Evolutionary conservation across 106 monocot species (phyloP).

Genomic region (Dioscorea dumetorum): DNA sequence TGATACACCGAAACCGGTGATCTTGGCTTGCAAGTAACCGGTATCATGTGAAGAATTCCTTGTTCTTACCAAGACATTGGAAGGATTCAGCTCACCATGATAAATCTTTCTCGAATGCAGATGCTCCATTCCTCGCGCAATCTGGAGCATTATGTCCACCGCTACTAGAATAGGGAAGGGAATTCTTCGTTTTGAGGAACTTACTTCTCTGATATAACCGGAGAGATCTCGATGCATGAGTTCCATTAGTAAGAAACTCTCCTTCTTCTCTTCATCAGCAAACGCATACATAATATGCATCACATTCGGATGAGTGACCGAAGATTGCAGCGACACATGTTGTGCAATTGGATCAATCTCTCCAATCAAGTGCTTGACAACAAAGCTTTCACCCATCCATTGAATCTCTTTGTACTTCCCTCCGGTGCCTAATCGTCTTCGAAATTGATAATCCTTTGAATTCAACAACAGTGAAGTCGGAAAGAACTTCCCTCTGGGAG

Average conservation of each 20-base stretch:
- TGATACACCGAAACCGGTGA: slow-evolving; percentile 31
- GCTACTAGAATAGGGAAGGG: slow-evolving; percentile 42
- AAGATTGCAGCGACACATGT: slow-evolving; percentile 37
- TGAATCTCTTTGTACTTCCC: slow-evolving; percentile 57
- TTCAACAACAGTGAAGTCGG: slow-evolving; percentile 29
- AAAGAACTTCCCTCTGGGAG: slow-evolving; percentile 37
- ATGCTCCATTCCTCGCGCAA: slow-evolving; percentile 80
- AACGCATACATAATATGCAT: slow-evolving; percentile 48
- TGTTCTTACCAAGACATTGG: slow-evolving; percentile 46
- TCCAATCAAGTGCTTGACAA: slow-evolving; percentile 51
- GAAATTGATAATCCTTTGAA: slow-evolving; percentile 50
- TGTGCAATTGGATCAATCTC: slow-evolving; percentile 30
- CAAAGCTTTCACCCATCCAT: slow-evolving; percentile 79
- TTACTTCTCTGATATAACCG: slow-evolving; percentile 47
- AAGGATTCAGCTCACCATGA: slow-evolving; percentile 67
- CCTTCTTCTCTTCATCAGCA: slow-evolving; percentile 60
- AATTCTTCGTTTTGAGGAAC: slow-evolving; percentile 26
- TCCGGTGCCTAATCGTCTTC: slow-evolving; percentile 32
- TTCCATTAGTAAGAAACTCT: slow-evolving; percentile 62
- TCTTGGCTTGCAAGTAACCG: slow-evolving; percentile 43
- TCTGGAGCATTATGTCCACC: slow-evolving; percentile 62
- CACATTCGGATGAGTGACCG: slow-evolving; percentile 68
- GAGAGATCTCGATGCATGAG: slow-evolving; percentile 58
- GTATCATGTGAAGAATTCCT: slow-evolving; percentile 24
- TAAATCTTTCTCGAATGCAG: slow-evolving; percentile 42